A percentile compares a stretch with the other conserved stretches of the same genome.
phyloP scores from a whole-genome alignment of 2,329 filamentous ascomycete species.

The Phialemonium atrogriseum region DNA sequence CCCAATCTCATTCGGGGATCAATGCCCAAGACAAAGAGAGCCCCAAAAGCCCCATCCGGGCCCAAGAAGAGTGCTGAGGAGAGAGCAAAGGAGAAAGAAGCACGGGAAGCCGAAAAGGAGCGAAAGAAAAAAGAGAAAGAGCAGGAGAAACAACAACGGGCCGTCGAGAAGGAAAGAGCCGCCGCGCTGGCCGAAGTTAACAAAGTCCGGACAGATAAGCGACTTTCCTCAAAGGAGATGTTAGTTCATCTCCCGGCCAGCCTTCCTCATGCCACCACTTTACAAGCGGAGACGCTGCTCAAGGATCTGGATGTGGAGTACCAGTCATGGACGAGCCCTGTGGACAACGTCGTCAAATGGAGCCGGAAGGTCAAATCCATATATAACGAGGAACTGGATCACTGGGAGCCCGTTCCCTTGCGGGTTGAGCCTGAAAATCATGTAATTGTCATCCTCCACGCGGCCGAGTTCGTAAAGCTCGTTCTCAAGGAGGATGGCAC shows the following conservation, averaged over 20 bases:
- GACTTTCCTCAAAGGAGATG: conserved; percentile 67
- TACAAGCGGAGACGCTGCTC: conserved; percentile 43
- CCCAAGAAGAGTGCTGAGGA: conserved; percentile 24
- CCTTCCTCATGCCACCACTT: conserved; percentile 37
- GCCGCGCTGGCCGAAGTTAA: conserved; percentile 66
- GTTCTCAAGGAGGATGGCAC: conserved; percentile 36
- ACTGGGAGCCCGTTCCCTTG: conserved; percentile 55
- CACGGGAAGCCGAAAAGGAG: conserved; percentile 46
- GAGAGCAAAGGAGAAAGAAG: conserved; percentile 30
- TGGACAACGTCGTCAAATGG: conserved; percentile 56
- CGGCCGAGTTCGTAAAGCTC: conserved; percentile 58
- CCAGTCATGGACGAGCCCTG: conserved; percentile 33
- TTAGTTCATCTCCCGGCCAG: conserved; percentile 59
- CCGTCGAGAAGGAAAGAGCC: conserved; percentile 53
- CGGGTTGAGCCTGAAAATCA: conserved; percentile 50
- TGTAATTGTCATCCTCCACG: conserved; percentile 52
- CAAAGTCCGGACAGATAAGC: conserved; percentile 65
- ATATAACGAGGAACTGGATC: conserved; percentile 51
- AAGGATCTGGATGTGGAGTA: conserved; percentile 39
- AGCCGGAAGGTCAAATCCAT: conserved; percentile 55
- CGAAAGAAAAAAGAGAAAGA: conserved; percentile 49
- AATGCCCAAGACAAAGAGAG: too few relatives aligned
- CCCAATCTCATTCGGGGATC: too few relatives aligned
- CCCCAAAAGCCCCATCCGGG: conserved; percentile 13
- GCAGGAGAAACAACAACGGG: conserved; percentile 52